Evolutionary conservation across 345 rosid genomes (phyloP).

Genomic region (Cardamine resedifolia): DNA sequence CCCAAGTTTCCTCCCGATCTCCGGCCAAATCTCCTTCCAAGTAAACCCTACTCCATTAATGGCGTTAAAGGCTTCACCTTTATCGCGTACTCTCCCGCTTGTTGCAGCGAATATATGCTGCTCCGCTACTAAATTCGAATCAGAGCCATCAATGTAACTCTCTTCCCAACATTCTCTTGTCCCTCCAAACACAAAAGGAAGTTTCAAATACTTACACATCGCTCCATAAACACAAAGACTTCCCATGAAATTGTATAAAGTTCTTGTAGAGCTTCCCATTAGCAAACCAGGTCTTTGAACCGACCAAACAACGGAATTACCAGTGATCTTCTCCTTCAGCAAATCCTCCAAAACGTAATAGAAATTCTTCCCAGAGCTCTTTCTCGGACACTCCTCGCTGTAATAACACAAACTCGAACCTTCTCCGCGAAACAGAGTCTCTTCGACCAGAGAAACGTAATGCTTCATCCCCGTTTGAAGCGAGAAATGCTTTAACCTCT

Average conservation of each 20-base stretch:
- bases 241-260: slow-evolving; percentile 72
- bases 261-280: slow-evolving; percentile 64
- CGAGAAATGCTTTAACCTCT: slow-evolving; percentile 64
- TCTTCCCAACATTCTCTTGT: slow-evolving; percentile 84
- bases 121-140: slow-evolving; percentile 69
- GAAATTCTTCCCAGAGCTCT: slow-evolving; percentile 42
- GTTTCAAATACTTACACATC: slow-evolving; percentile 59
- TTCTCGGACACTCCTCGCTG: slow-evolving; percentile 66
- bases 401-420: slow-evolving; percentile 29
- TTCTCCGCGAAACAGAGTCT: slow-evolving; percentile 29
- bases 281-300: slow-evolving; percentile 87
- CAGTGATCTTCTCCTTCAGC: slow-evolving; percentile 54
- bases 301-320: slow-evolving; percentile 54
- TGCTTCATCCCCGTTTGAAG: slow-evolving; percentile 92
- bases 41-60: slow-evolving; percentile 68
- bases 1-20: slow-evolving; percentile 58
- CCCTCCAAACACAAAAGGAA: slow-evolving; percentile 89
- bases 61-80: slow-evolving; percentile 70
- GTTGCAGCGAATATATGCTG: slow-evolving; percentile 82
- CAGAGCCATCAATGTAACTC: slow-evolving; percentile 71
- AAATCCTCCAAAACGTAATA: slow-evolving; percentile 79
- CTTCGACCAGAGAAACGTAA: slow-evolving; percentile 51
- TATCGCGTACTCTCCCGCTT: slow-evolving; percentile 39
- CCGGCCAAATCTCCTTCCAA: slow-evolving; percentile 86
- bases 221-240: slow-evolving; percentile 74